Percentiles rank a stretch among this genome's conserved stretches.
These are phyloP conservation scores for Exophiala xenobiotica DNA, from an alignment of 2,329 filamentous ascomycete species.

Conservation along the genomic window DNA sequence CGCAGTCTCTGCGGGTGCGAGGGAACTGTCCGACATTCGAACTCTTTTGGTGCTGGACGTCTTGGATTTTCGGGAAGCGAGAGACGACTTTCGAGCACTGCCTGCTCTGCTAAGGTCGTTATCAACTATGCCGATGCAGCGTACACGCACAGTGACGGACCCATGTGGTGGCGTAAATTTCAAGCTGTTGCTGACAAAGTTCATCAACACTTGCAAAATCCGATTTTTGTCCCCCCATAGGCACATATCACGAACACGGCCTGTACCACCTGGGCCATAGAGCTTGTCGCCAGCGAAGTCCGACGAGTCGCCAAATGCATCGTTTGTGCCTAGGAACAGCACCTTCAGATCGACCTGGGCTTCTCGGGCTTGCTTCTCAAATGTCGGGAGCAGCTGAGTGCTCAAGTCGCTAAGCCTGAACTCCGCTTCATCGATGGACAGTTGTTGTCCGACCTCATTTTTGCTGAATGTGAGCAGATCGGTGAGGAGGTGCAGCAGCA, in stretches of 20 bases:
- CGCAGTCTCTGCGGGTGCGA: constrained; percentile 16
- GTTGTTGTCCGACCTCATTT: constrained; percentile 85
- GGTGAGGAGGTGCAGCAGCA: constrained; percentile 80
- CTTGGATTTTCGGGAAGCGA: constrained; percentile 29
- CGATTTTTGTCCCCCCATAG: constrained; percentile 91
- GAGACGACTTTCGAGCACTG: constrained; percentile 39
- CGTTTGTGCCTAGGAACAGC: constrained; percentile 61
- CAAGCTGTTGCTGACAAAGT: constrained; percentile 84
- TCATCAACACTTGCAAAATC: constrained; percentile 87
- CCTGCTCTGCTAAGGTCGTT: constrained; percentile 20
- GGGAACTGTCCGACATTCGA: constrained; percentile 30
- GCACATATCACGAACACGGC: constrained; percentile 77
- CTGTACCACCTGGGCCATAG: constrained; percentile 64
- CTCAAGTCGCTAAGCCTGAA: constrained; percentile 82
- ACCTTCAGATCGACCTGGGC: constrained; percentile 72
- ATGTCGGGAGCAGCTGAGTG: constrained; percentile 79
- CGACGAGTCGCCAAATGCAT: constrained; percentile 31
- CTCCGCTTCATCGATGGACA: constrained; percentile 79
- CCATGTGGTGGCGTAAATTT: constrained; percentile 84
- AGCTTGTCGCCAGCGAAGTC: constrained; percentile 45
- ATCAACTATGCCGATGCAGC: constrained; percentile 53
- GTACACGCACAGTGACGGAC: constrained; percentile 72
- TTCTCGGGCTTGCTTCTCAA: constrained; percentile 84
- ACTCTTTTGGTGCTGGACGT: constrained; percentile 28
- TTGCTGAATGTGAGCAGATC: constrained; percentile 92